phyloP scores from a whole-genome alignment of 2,329 filamentous ascomycete species.

The Diaporthe sp. region DNA sequence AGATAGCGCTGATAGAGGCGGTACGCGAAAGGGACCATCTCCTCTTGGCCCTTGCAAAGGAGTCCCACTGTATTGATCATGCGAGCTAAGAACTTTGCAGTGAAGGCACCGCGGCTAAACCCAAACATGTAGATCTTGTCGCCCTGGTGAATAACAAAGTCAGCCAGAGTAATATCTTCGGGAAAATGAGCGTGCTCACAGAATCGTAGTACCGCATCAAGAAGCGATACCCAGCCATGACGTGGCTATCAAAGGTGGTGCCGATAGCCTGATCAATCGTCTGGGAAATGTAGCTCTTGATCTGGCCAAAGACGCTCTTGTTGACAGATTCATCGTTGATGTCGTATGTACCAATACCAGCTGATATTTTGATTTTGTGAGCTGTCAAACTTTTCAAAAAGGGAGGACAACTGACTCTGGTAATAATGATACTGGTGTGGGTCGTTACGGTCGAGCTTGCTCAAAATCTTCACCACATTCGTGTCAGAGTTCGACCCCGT shows the following conservation, averaged over 20 bases:
- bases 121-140: constrained; percentile 69
- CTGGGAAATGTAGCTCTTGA: constrained; percentile 54
- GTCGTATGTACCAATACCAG: constrained; percentile 65
- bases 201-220: constrained; percentile 66
- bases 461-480: constrained; percentile 66
- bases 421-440: constrained; percentile 64
- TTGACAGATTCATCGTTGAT: constrained; percentile 58
- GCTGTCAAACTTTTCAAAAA: constrained; percentile 36
- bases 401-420: constrained; percentile 51
- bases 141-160: constrained; percentile 47
- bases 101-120: constrained; percentile 66
- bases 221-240: constrained; percentile 66
- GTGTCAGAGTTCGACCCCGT: constrained; percentile 63
- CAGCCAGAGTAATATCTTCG: background rate
- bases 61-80: constrained; percentile 65
- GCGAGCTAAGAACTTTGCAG: constrained; percentile 65
- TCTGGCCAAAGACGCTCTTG: constrained; percentile 51
- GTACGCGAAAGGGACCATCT: constrained; percentile 66
- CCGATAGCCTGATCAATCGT: constrained; percentile 60
- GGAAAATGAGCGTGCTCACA: constrained; percentile 45
- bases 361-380: constrained; percentile 43
- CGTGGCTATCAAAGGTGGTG: constrained; percentile 64
- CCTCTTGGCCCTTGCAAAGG: constrained; percentile 65
- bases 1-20: constrained; percentile 58
- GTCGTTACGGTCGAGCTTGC: constrained; percentile 59